Percentiles rank a stretch among this genome's conserved stretches.
These are phyloP conservation scores for Dissophora ornata DNA, from an alignment of 192 early-diverging fungal species.

Conservation along the genomic window DNA sequence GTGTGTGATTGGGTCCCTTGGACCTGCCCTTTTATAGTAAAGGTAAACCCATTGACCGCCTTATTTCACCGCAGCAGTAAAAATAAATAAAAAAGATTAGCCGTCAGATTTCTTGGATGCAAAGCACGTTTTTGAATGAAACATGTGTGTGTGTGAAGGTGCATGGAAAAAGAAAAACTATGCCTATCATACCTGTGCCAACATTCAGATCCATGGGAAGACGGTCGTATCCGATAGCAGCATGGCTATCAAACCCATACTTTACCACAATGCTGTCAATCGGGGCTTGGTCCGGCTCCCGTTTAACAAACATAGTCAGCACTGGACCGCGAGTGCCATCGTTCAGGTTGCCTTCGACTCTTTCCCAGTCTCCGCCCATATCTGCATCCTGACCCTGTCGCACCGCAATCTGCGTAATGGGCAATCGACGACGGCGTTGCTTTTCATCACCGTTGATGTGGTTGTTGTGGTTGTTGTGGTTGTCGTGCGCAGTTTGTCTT, in stretches of 20 bases:
- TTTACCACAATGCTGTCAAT: conserved; percentile 58
- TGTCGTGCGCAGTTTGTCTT: not conserved
- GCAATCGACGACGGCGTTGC: not conserved
- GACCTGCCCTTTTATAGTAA: conserved; percentile 33
- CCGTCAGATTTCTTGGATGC: not conserved
- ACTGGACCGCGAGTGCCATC: conserved; percentile 39
- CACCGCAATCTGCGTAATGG: conserved; percentile 43
- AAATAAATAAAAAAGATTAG: not conserved
- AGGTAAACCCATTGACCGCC: conserved; percentile 54
- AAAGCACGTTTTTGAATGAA: not conserved
- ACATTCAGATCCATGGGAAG: conserved; percentile 54
- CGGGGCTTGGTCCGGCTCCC: conserved; percentile 30
- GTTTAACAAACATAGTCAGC: conserved; percentile 46
- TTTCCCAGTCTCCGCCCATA: conserved; percentile 39
- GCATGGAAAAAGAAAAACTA: too few relatives aligned
- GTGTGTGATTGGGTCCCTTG: conserved; percentile 43
- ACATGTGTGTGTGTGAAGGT: too few relatives aligned
- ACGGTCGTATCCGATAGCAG: conserved; percentile 55
- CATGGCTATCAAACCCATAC: conserved; percentile 50
- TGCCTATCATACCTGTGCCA: conserved; percentile 52
- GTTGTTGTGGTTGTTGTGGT: too few relatives aligned
- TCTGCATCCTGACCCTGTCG: conserved; percentile 28
- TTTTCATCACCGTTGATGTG: not conserved
- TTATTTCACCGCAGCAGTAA: not conserved
- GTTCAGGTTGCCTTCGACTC: conserved; percentile 42